Evolutionary conservation across 352 stramenopile genomes (phyloP).

Genomic region (Pythium myriotylum): DNA sequence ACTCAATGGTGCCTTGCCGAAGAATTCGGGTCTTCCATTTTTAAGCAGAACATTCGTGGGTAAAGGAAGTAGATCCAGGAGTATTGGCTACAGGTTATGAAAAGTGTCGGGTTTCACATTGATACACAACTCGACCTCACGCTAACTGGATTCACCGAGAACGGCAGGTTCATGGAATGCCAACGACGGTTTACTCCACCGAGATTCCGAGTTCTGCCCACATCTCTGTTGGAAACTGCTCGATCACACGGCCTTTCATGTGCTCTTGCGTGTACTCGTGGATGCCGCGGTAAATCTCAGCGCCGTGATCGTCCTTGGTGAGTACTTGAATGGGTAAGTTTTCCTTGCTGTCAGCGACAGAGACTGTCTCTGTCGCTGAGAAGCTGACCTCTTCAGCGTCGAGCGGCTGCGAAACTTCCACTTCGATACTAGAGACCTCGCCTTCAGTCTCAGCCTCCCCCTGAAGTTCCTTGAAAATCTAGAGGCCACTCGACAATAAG

Average conservation of each 20-base stretch:
- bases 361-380: conserved; percentile 20
- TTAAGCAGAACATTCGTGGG: no score
- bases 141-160: not conserved
- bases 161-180: not conserved
- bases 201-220: conserved; percentile 56
- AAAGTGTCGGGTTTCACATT: no score
- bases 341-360: conserved; percentile 1
- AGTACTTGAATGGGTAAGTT: conserved; percentile 39
- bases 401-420: conserved; percentile 45
- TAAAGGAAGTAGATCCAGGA: no score
- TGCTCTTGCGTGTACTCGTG: conserved; percentile 58
- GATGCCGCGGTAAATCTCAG: conserved; percentile 43
- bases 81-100: no score
- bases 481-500: not conserved
- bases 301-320: conserved; percentile 53
- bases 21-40: no score
- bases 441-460: conserved; percentile 39
- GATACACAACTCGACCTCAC: not conserved
- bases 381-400: conserved; percentile 62
- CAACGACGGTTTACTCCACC: not conserved
- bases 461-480: conserved; percentile 70
- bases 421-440: conserved; percentile 19
- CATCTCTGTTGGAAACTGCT: conserved; percentile 57
- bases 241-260: conserved; percentile 66
- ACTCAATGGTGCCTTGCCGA: no score